Evolutionary conservation across 2,329 filamentous ascomycete species (phyloP).

Genomic region (Phyllosticta citrichinensis): DNA sequence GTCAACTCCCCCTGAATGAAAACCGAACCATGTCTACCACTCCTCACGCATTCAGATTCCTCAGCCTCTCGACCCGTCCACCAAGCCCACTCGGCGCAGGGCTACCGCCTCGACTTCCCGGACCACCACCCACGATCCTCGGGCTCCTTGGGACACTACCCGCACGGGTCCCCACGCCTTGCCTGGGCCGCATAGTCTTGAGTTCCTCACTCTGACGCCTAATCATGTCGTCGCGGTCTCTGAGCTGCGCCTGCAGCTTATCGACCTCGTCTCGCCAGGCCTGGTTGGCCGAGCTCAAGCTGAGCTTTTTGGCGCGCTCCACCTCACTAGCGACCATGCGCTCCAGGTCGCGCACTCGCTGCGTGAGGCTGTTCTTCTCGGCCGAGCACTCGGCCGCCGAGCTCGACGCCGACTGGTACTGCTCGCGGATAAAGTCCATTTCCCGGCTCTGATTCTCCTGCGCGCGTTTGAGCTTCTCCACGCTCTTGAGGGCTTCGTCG

Average conservation of each 20-base stretch:
- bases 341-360: slow-evolving; percentile 10
- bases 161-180: slow-evolving; percentile 23
- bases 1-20: too few species aligned
- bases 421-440: slow-evolving; percentile 46
- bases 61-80: slow-evolving; percentile 7
- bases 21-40: too few species aligned
- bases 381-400: neutral
- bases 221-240: neutral
- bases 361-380: neutral
- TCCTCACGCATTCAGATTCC: slow-evolving; percentile 7
- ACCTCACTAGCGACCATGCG: slow-evolving; percentile 1
- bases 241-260: slow-evolving; percentile 19
- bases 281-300: neutral
- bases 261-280: slow-evolving; percentile 14
- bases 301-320: neutral
- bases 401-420: slow-evolving; percentile 37
- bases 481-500: slow-evolving; percentile 16
- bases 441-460: slow-evolving; percentile 34
- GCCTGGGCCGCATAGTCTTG: slow-evolving; percentile 21
- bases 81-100: slow-evolving; percentile 16
- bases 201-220: slow-evolving; percentile 26
- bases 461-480: slow-evolving; percentile 22
- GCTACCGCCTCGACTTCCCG: slow-evolving; percentile 16
- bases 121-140: slow-evolving; percentile 21
- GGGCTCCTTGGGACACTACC: slow-evolving; percentile 27